Percentiles rank a stretch among this genome's conserved stretches.
Evolutionary conservation across 257 asterid genomes (phyloP).

Genomic region (Perilla frutescens): DNA sequence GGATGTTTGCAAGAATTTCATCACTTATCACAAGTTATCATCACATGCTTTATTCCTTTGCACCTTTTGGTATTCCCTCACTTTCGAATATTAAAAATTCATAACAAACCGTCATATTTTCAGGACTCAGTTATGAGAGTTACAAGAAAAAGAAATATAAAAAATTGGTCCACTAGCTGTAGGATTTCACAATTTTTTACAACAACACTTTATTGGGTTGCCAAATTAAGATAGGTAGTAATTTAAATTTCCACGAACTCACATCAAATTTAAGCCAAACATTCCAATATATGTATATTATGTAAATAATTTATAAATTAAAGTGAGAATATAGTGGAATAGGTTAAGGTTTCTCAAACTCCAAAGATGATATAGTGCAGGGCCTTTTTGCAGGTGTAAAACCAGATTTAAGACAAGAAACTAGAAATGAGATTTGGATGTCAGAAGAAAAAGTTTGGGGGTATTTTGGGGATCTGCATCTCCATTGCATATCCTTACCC

Average conservation of each 20-base stretch:
- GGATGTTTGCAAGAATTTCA: slow-evolving; percentile 23
- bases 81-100: slow-evolving; percentile 6
- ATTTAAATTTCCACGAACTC: too few relatives aligned
- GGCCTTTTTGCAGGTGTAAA: too few relatives aligned
- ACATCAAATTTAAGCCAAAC: too few relatives aligned
- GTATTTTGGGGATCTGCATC: slow-evolving; percentile 29
- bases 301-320: too few relatives aligned
- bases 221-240: too few relatives aligned
- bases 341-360: slow-evolving; percentile 38
- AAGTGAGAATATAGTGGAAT: not conserved
- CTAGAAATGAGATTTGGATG: not conserved
- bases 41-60: slow-evolving; percentile 39
- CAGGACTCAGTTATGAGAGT: not conserved
- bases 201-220: too few relatives aligned
- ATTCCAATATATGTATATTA: too few relatives aligned
- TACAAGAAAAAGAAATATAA: too few relatives aligned
- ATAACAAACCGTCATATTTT: not conserved
- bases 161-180: too few relatives aligned
- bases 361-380: slow-evolving; percentile 46
- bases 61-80: slow-evolving; percentile 21
- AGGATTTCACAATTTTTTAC: too few relatives aligned
- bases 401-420: slow-evolving; percentile 1
- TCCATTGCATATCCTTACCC: slow-evolving; percentile 17
- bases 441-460: slow-evolving; percentile 28
- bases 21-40: slow-evolving; percentile 3